These are phyloP conservation scores for Geotrichum candidum DNA, from an alignment of 1,139 yeast genomes.

Conservation along the genomic window DNA sequence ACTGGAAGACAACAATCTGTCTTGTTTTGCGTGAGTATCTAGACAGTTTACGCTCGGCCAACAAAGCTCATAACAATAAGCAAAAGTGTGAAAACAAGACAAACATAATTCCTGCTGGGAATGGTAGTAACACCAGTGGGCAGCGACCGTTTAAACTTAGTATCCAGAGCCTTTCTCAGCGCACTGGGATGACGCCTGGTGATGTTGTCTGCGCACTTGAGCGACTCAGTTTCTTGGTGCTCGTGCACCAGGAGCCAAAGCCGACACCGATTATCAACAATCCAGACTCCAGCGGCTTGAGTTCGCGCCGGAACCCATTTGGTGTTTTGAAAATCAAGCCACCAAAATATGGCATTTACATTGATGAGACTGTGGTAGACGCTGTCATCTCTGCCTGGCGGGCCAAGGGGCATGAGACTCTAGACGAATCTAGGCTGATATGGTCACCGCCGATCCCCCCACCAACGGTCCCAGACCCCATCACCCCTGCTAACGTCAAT, in stretches of 20 bases:
- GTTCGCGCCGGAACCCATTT: not conserved
- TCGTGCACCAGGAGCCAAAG: constrained; percentile 32
- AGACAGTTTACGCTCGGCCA: constrained; percentile 21
- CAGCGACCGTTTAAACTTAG: not conserved
- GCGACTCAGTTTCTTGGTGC: constrained; percentile 56
- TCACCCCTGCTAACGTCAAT: not conserved
- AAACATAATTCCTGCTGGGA: not conserved
- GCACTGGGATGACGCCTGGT: constrained; percentile 76
- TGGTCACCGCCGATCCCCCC: constrained; percentile 42
- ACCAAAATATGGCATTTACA: constrained; percentile 46
- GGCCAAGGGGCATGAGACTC: constrained; percentile 46
- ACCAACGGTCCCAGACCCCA: not conserved
- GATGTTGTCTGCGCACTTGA: constrained; percentile 87
- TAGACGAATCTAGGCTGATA: constrained; percentile 49
- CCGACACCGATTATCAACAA: not conserved
- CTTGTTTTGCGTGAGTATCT: constrained; percentile 36
- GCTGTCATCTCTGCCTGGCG: constrained; percentile 49
- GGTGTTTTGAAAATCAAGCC: not conserved
- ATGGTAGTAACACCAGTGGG: not conserved
- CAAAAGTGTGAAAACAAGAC: not conserved
- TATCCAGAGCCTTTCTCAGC: constrained; percentile 46
- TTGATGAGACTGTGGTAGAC: constrained; percentile 46
- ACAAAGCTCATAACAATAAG: constrained; percentile 11
- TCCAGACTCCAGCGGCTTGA: not conserved
- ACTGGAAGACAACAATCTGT: constrained; percentile 73